phyloP scores from a whole-genome alignment of 164 flowering plant species.

The Cinnamomum micranthum region DNA sequence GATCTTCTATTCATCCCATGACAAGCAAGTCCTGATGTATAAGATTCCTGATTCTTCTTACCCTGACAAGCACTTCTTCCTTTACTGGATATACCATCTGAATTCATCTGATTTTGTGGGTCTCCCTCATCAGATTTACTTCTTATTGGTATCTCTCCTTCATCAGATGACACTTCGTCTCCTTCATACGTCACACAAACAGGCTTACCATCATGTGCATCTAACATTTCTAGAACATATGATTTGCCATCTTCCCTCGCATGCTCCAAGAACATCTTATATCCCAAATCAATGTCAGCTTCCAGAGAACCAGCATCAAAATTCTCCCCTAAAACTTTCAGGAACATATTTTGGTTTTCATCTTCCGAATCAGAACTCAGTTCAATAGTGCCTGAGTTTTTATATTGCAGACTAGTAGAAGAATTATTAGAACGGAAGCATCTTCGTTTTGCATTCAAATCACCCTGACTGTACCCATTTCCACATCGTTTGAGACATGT shows the following conservation, averaged over 20 bases:
- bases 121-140: slow-evolving; percentile 1
- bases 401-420: neutral
- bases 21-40: neutral
- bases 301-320: neutral
- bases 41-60: slow-evolving; percentile 3
- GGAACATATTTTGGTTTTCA: neutral
- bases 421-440: neutral
- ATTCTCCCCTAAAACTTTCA: neutral
- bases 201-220: slow-evolving; percentile 6
- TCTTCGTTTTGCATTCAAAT: neutral
- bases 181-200: slow-evolving; percentile 19
- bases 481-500: neutral
- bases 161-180: slow-evolving; percentile 3
- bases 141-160: neutral
- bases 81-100: neutral
- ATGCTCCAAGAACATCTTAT: slow-evolving; percentile 26
- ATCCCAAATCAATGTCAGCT: slow-evolving; percentile 19
- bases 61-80: neutral
- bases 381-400: neutral
- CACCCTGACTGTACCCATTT: neutral
- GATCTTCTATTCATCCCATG: neutral
- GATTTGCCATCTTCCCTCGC: slow-evolving; percentile 28
- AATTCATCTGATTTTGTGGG: neutral
- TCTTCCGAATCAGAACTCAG: neutral
- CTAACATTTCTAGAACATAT: slow-evolving; percentile 23